phyloP scores from a whole-genome alignment of 1,284 basidiomycete species.

The Apiotrichum sp. region DNA sequence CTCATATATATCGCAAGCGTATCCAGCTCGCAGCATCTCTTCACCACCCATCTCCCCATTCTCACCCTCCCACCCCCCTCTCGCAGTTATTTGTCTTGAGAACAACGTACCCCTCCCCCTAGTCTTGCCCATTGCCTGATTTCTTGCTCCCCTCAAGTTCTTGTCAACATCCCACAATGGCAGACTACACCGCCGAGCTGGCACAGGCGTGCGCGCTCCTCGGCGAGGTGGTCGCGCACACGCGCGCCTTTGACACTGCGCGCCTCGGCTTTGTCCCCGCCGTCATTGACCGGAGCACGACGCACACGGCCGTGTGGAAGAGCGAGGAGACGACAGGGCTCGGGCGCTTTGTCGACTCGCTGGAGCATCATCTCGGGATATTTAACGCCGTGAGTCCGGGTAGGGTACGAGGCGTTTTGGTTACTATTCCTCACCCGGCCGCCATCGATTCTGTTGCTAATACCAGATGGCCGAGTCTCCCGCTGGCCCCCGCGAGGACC shows the following conservation, averaged over 20 bases:
- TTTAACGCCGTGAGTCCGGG: slow-evolving; percentile 16
- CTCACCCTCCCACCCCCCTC: neutral
- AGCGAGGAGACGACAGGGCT: slow-evolving; percentile 25
- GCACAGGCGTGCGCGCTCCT: neutral
- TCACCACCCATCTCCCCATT: neutral
- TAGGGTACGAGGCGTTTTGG: too few relatives aligned
- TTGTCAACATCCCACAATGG: neutral
- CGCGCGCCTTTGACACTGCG: slow-evolving; percentile 4
- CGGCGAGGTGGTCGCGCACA: slow-evolving; percentile 5
- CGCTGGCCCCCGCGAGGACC: slow-evolving; percentile 23
- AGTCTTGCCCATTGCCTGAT: too few relatives aligned
- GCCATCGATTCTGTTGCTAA: neutral
- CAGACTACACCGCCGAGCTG: slow-evolving; percentile 10
- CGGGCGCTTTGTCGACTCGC: slow-evolving; percentile 21
- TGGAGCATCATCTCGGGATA: slow-evolving; percentile 16
- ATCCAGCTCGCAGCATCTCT: too few relatives aligned
- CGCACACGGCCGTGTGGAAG: slow-evolving; percentile 14
- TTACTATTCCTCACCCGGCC: too few relatives aligned
- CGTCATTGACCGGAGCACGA: slow-evolving; percentile 10
- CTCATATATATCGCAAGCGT: too few relatives aligned
- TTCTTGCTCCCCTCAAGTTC: too few relatives aligned
- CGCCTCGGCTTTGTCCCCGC: slow-evolving; percentile 10
- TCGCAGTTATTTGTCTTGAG: neutral
- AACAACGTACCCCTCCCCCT: too few relatives aligned
- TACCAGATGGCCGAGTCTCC: slow-evolving; percentile 9